Percentiles rank a stretch among this genome's conserved stretches.
Conservation (phyloP, 1,139 yeast species). For the Geotrichum restrictum region DNA sequence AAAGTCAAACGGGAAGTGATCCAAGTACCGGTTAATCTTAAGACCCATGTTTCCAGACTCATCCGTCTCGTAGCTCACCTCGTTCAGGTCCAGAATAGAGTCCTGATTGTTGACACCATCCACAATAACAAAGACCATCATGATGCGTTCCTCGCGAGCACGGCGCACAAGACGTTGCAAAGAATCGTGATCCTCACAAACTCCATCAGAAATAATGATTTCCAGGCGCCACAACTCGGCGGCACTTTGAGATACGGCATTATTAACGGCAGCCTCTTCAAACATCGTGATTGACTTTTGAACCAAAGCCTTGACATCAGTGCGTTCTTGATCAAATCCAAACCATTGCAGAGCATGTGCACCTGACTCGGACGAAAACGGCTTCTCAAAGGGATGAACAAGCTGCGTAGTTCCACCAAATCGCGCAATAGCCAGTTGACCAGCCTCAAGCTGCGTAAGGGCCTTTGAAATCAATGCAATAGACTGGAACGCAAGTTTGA, state of each 20-base stretch:
- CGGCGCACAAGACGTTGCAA: conserved; percentile 77
- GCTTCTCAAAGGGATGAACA: conserved; percentile 86
- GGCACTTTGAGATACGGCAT: conserved; percentile 22
- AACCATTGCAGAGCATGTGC: conserved; percentile 82
- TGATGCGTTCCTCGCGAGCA: conserved; percentile 87
- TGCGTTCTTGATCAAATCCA: conserved; percentile 81
- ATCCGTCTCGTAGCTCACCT: conserved; percentile 73
- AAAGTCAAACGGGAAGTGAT: conserved; percentile 93
- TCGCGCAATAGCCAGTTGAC: conserved; percentile 83
- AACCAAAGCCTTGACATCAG: conserved; percentile 76
- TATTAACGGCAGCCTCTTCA: conserved; percentile 50
- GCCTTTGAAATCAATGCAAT: conserved; percentile 94
- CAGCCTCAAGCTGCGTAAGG: conserved; percentile 87
- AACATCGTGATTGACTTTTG: conserved; percentile 69
- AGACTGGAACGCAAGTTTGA: conserved; percentile 88
- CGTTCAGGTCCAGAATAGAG: conserved; percentile 91
- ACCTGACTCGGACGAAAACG: conserved; percentile 80
- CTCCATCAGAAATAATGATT: conserved; percentile 91
- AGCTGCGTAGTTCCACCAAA: conserved; percentile 83
- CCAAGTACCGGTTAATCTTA: conserved; percentile 79
- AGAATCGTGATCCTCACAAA: conserved; percentile 88
- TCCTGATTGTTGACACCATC: conserved; percentile 84
- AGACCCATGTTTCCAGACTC: conserved; percentile 67
- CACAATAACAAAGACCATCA: conserved; percentile 91
- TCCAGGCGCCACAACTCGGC: conserved; percentile 86